Conservation (phyloP, 1,284 basidiomycete species). For the Peniophora sp. region DNA sequence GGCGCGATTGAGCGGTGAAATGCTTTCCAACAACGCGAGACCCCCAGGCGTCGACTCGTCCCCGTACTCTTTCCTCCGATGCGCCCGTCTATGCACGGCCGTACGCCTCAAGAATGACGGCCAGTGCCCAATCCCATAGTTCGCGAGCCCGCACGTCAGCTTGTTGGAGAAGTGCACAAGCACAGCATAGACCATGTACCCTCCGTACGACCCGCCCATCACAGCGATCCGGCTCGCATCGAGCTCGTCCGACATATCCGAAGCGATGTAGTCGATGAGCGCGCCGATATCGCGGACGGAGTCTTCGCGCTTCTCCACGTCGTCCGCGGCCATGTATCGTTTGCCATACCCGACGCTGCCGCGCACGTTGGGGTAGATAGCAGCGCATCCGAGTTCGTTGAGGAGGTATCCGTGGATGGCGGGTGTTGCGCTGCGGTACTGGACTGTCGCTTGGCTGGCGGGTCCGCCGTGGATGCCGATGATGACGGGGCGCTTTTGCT, state of each 20-base stretch:
- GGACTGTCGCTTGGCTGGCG: conserved; percentile 25
- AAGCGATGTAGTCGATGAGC: conserved; percentile 22
- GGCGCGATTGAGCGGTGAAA: conserved; percentile 28
- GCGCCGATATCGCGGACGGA: conserved; percentile 28
- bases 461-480: conserved; percentile 29
- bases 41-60: conserved; percentile 26
- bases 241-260: conserved; percentile 20
- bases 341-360: conserved; percentile 31
- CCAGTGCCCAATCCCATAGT: conserved; percentile 28
- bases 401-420: conserved; percentile 25
- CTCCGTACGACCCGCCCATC: conserved; percentile 25
- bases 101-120: conserved; percentile 28
- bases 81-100: conserved; percentile 23
- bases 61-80: conserved; percentile 26
- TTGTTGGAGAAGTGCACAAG: conserved; percentile 28
- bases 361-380: conserved; percentile 31
- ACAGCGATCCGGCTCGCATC: conserved; percentile 25
- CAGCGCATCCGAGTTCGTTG: conserved; percentile 26
- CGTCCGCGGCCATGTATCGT: conserved; percentile 26
- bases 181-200: conserved; percentile 12
- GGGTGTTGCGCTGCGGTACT: conserved; percentile 17
- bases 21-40: conserved; percentile 23
- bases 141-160: conserved; percentile 26
- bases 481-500: conserved; percentile 18
- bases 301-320: conserved; percentile 30